Base-by-base conservation (phyloP, 164 flowering plant species). In the Magnolia kwangsiensis region DNA sequence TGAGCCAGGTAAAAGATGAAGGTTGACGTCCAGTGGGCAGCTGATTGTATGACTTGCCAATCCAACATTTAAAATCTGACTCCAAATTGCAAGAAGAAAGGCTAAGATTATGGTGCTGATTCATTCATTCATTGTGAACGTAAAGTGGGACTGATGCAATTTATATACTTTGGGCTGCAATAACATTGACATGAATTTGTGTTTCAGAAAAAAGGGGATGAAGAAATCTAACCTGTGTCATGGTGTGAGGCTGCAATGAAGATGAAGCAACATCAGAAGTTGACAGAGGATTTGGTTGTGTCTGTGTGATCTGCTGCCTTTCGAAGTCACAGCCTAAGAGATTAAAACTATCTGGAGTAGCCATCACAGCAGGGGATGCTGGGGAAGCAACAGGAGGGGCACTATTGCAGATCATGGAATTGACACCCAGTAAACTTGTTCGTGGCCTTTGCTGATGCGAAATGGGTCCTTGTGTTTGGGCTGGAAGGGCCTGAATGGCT, bases 401-500 rank as follows among this genome's bases (percentile, higher is more conserved):
- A 66, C 80, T 72, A 80, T 64, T 77, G 5, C 83, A 67, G 1
- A 69, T 72, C 63, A 76, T 63, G 11, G 81, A 19, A 79, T 51
- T 77, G 67, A 78, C 27, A 66, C 50, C 37, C n/a, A n/a, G 45
- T 14, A 27, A 6, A 71, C 51, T 78, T 50, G 64, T 50, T 72
- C 87, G 81, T 49, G 82, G 31, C 75, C 80, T 77, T 76, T 79
- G 88, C 5, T 68, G 71, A 63, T 75, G 82, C 24, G 78, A 37
- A 75, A 31, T 64, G 49, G 84, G 76, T 24, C 70, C 68, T 29
- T 69, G 83, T 29, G 80, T 16, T 75, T 73, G 88, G 1, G 85
- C 92, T 10, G 98, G 92, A 45, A 90, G 90, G 64, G 92, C 91
- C 83, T 92, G 94, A 73, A 89, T 69, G 49, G 90, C 94, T 74